These are phyloP conservation scores for Monosporascus sp. DNA, from an alignment of 2,329 filamentous ascomycete genomes.

Conservation along the genomic window DNA sequence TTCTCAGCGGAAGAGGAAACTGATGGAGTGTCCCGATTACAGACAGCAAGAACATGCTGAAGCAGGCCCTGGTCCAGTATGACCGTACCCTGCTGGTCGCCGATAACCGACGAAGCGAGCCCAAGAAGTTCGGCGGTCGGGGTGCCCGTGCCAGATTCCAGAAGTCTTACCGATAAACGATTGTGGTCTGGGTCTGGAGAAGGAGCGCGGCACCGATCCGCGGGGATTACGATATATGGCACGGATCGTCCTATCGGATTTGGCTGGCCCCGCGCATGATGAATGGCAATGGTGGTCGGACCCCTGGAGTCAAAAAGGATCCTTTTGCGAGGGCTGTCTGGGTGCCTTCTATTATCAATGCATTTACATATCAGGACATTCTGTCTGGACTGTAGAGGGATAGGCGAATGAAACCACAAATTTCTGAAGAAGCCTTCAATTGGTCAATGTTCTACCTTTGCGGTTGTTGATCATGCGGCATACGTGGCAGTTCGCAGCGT, in stretches of 20 bases:
- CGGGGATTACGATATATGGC: slow-evolving; percentile 9
- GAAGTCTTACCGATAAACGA: slow-evolving; percentile 93
- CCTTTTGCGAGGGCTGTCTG: slow-evolving; percentile 24
- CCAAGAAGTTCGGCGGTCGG: slow-evolving; percentile 95
- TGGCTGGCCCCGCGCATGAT: slow-evolving; percentile 17
- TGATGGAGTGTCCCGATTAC: not conserved
- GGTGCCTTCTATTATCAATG: slow-evolving; percentile 35
- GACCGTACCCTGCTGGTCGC: slow-evolving; percentile 96
- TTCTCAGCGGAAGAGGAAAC: not conserved
- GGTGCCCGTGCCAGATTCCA: slow-evolving; percentile 96
- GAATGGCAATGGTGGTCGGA: slow-evolving; percentile 26
- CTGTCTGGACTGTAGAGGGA: slow-evolving; percentile 47
- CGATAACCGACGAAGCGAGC: slow-evolving; percentile 98
- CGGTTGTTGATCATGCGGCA: too few relatives aligned
- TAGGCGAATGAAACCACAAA: slow-evolving; percentile 48
- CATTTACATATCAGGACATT: slow-evolving; percentile 44
- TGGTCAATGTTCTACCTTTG: too few relatives aligned
- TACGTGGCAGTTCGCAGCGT: too few relatives aligned
- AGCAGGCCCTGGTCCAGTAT: slow-evolving; percentile 93
- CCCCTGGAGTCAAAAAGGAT: slow-evolving; percentile 31
- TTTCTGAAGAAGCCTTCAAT: slow-evolving; percentile 19
- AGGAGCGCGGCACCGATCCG: slow-evolving; percentile 20
- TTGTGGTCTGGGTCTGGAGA: slow-evolving; percentile 23
- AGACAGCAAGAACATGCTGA: slow-evolving; percentile 97
- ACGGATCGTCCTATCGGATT: slow-evolving; percentile 12